Percentiles rank a stretch among this genome's conserved stretches.
Evolutionary conservation across 805 yeast species (phyloP).

Genomic region (Myxozyma sirexii): DNA sequence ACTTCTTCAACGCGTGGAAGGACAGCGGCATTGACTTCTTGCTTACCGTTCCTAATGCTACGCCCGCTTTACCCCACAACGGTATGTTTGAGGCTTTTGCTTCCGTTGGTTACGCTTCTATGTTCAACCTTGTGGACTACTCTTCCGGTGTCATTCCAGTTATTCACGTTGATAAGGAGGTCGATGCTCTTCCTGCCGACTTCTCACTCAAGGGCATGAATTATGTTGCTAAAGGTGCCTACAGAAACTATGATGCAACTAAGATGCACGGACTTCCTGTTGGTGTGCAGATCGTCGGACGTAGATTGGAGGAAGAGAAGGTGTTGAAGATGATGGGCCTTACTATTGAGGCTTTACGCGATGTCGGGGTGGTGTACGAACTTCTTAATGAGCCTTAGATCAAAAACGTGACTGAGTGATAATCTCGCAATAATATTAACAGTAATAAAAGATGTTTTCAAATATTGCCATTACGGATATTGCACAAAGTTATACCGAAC

Average conservation of each 20-base stretch:
- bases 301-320: constrained; percentile 64
- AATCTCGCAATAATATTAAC: neutral
- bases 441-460: neutral
- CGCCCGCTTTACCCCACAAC: constrained; percentile 49
- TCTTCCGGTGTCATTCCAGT: constrained; percentile 62
- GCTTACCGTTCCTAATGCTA: constrained; percentile 48
- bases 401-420: neutral
- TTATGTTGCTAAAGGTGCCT: constrained; percentile 50
- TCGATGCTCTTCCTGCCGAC: constrained; percentile 41
- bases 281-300: constrained; percentile 66
- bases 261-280: constrained; percentile 63
- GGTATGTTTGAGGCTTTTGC: constrained; percentile 44
- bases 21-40: constrained; percentile 45
- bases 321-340: constrained; percentile 53
- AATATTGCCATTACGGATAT: neutral
- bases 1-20: constrained; percentile 44
- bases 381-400: constrained; percentile 34
- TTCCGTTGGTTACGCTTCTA: constrained; percentile 56
- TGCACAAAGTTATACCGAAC: neutral
- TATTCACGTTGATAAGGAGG: constrained; percentile 51
- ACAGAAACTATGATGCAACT: constrained; percentile 53
- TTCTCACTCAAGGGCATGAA: constrained; percentile 41
- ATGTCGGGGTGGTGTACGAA: constrained; percentile 39
- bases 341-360: constrained; percentile 44
- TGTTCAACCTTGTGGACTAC: constrained; percentile 59